Conservation (phyloP, 108 stramenopile species). For the Cyclostephanos tholiformis region DNA sequence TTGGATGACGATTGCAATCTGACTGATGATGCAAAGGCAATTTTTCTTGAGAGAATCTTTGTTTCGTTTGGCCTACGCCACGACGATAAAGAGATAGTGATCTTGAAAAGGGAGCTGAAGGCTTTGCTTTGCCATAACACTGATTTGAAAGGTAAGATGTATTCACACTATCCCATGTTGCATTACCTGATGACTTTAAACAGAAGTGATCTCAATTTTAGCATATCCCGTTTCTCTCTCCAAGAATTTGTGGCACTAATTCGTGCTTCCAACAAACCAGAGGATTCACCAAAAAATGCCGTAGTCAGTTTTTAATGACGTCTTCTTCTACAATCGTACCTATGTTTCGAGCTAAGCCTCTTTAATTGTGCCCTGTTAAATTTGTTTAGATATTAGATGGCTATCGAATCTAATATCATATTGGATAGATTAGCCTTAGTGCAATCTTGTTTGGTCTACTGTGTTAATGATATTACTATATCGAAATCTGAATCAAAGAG, state of each 20-base stretch:
- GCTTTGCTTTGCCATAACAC: slow-evolving; percentile 44
- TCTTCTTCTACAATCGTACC: background rate
- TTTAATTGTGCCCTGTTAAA: background rate
- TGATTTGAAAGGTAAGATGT: slow-evolving; percentile 24
- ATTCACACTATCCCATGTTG: background rate
- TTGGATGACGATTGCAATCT: slow-evolving; percentile 22
- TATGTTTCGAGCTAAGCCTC: background rate
- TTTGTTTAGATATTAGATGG: background rate
- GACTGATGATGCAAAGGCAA: slow-evolving; percentile 15
- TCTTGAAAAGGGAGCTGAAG: slow-evolving; percentile 22
- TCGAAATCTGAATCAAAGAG: slow-evolving; percentile 25
- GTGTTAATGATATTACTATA: slow-evolving; percentile 9
- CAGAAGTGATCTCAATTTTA: background rate
- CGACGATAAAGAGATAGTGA: slow-evolving; percentile 26
- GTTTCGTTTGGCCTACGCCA: slow-evolving; percentile 22
- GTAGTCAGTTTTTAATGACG: background rate
- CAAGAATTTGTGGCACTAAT: slow-evolving; percentile 35
- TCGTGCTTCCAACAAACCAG: slow-evolving; percentile 21
- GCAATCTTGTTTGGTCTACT: background rate
- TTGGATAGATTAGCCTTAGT: background rate
- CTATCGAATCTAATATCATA: background rate
- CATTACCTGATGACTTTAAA: background rate
- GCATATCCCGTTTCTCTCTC: background rate
- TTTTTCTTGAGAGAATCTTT: slow-evolving; percentile 35
- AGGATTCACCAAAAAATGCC: slow-evolving; percentile 17